phyloP scores from a whole-genome alignment of 208 protist species.

The Jaenimonas drosophilae region DNA sequence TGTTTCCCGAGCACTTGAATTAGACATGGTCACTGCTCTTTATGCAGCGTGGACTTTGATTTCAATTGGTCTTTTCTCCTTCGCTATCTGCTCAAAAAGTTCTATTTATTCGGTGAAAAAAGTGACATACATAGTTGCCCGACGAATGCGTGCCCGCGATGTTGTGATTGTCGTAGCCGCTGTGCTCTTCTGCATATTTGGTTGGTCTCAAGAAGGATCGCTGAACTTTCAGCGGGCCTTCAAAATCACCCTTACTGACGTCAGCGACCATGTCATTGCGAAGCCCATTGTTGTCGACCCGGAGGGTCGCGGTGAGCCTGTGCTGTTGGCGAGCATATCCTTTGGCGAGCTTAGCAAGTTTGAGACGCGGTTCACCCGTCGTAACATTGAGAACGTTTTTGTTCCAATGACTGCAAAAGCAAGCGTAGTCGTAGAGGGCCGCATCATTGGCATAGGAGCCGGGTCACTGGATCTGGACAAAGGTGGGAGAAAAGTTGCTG shows the following conservation, averaged over 20 bases:
- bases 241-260: slow-evolving; percentile 29
- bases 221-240: slow-evolving; percentile 56
- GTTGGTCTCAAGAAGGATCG: slow-evolving; percentile 71
- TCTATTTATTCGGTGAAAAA: too few relatives aligned
- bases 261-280: slow-evolving; percentile 23
- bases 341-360: slow-evolving; percentile 28
- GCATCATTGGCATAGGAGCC: slow-evolving; percentile 49
- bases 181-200: slow-evolving; percentile 64
- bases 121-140: too few relatives aligned
- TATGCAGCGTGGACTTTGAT: too few relatives aligned
- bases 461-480: slow-evolving; percentile 14
- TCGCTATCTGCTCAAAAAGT: too few relatives aligned
- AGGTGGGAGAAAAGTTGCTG: neutral
- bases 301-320: slow-evolving; percentile 29
- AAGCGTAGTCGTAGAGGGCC: slow-evolving; percentile 13
- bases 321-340: slow-evolving; percentile 29
- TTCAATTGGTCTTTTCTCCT: too few relatives aligned
- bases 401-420: slow-evolving; percentile 14
- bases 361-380: slow-evolving; percentile 26
- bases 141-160: slow-evolving; percentile 85
- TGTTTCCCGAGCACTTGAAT: too few relatives aligned
- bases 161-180: slow-evolving; percentile 55
- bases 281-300: slow-evolving; percentile 61
- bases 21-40: too few relatives aligned
- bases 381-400: slow-evolving; percentile 40